Evolutionary conservation across 106 monocot genomes (phyloP).

Genomic region (Dioscorea dumetorum): DNA sequence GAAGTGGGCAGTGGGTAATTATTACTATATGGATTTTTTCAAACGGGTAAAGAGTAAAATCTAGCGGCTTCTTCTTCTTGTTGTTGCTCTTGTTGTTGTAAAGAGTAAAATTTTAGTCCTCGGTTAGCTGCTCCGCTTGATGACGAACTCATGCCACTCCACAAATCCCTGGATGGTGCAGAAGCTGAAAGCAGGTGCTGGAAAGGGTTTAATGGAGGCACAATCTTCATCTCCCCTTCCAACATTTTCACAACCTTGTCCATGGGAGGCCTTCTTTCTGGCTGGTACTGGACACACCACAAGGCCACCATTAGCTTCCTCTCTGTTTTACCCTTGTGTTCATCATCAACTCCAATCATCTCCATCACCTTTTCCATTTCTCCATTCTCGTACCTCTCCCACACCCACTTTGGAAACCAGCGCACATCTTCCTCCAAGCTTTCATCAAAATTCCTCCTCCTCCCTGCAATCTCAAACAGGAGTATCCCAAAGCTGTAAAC

Average conservation of each 20-base stretch:
- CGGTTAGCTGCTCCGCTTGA: no score
- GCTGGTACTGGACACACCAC: constrained; percentile 14
- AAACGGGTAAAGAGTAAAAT: no score
- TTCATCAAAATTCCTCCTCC: background rate
- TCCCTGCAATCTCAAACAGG: constrained; percentile 6
- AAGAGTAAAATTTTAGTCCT: no score
- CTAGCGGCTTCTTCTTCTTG: no score
- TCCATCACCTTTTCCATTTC: background rate
- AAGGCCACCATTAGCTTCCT: constrained; percentile 8
- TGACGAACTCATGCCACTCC: no score
- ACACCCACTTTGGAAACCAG: constrained; percentile 9
- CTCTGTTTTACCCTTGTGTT: background rate
- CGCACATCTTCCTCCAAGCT: no score
- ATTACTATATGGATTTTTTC: no score
- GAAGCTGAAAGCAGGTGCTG: background rate
- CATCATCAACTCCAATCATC: background rate
- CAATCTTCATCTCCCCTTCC: constrained; percentile 3
- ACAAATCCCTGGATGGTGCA: background rate
- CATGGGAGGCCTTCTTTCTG: constrained; percentile 7
- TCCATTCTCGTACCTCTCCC: constrained; percentile 5
- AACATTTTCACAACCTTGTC: constrained; percentile 10
- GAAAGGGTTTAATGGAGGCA: constrained; percentile 5
- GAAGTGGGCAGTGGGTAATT: no score
- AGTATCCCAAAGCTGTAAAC: constrained; percentile 6
- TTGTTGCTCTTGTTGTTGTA: no score